These are phyloP conservation scores for Aspergillus sclerotioniger DNA, from an alignment of 495 filamentous ascomycete species.

Conservation along the genomic window DNA sequence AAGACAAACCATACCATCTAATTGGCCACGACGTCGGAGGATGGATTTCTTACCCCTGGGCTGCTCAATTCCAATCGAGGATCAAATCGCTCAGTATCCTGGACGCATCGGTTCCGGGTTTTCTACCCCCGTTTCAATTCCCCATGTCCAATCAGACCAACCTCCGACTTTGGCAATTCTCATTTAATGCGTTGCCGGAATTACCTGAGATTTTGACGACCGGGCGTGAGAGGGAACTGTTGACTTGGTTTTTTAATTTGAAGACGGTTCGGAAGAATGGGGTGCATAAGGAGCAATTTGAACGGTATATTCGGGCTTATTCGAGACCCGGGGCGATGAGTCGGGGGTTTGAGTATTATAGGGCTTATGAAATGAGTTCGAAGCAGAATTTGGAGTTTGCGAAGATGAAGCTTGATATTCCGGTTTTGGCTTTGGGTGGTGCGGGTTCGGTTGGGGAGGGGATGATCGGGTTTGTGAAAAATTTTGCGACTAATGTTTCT, in stretches of 20 bases:
- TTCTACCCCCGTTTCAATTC: conserved; percentile 18
- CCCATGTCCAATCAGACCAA: conserved; percentile 22
- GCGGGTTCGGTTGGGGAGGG: conserved; percentile 21
- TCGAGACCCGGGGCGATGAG: conserved; percentile 29
- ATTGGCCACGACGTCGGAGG: conserved; percentile 28
- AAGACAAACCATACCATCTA: conserved; percentile 24
- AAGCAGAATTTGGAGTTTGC: conserved; percentile 26
- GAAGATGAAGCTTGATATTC: conserved; percentile 23
- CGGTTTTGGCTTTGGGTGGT: conserved; percentile 25
- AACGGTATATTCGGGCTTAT: conserved; percentile 24
- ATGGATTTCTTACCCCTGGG: conserved; percentile 31
- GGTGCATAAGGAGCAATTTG: conserved; percentile 17
- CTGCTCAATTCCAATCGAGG: conserved; percentile 23
- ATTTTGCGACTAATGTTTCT: conserved; percentile 20
- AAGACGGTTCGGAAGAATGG: conserved; percentile 21
- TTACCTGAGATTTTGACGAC: conserved; percentile 24
- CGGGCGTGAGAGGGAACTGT: conserved; percentile 24
- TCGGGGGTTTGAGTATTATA: conserved; percentile 31
- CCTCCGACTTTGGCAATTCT: conserved; percentile 30
- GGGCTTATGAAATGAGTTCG: conserved; percentile 25
- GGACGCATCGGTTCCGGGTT: conserved; percentile 26
- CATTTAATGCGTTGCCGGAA: conserved; percentile 28
- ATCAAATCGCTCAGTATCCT: conserved; percentile 28
- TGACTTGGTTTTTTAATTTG: conserved; percentile 27
- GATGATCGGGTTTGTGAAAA: conserved; percentile 22